Evolutionary conservation across 208 protist species (phyloP).

Genomic region (Acanthamoeba royreba): DNA sequence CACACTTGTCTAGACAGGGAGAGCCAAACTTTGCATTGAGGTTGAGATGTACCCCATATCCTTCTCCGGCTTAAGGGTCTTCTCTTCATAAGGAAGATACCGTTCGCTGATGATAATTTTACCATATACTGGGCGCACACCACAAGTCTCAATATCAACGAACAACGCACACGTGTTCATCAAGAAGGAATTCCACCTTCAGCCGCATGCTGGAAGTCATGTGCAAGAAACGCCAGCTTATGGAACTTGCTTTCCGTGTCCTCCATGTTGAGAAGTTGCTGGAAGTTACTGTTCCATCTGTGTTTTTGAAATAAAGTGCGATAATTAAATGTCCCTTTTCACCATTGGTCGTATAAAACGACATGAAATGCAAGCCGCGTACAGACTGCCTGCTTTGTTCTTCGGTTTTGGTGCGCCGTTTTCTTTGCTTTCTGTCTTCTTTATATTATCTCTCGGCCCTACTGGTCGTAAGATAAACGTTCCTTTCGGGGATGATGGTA

Average conservation of each 20-base stretch:
- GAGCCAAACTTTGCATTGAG: background rate
- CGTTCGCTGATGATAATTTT: conserved; percentile 19
- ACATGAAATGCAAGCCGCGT: background rate
- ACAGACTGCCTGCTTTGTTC: background rate
- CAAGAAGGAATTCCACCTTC: background rate
- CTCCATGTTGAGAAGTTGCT: background rate
- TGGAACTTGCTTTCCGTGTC: conserved; percentile 30
- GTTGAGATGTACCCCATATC: background rate
- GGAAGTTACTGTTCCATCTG: conserved; percentile 30
- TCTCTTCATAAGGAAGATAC: background rate
- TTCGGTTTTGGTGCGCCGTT: background rate
- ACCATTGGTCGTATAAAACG: background rate
- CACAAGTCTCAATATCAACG: background rate
- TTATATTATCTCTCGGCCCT: background rate
- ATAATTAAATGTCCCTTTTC: background rate
- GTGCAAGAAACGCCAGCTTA: background rate
- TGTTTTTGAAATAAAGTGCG: background rate
- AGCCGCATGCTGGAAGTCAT: conserved; percentile 9
- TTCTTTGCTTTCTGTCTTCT: background rate
- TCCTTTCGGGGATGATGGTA: background rate
- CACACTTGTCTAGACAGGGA: background rate
- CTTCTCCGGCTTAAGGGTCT: background rate
- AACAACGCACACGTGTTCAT: background rate
- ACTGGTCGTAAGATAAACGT: background rate
- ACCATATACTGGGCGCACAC: background rate